Conservation (phyloP, 192 early-diverging fungal species). For the Rhizophagus clarus region DNA sequence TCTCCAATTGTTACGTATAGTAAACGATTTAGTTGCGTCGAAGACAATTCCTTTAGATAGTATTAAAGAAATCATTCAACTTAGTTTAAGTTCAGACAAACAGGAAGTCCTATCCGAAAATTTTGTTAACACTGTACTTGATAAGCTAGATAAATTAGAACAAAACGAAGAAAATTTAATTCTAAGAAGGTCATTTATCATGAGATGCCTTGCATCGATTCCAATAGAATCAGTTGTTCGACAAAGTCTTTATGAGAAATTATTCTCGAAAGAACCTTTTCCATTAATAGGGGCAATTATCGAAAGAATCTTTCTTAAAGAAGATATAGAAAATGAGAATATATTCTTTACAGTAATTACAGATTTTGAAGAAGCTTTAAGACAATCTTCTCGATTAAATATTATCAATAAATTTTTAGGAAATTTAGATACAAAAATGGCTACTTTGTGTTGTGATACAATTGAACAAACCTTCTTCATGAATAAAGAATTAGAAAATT, state of each 20-base stretch:
- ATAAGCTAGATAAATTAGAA: constrained; percentile 11
- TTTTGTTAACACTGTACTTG: constrained; percentile 1
- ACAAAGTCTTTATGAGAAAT: neutral
- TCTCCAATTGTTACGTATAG: constrained; percentile 10
- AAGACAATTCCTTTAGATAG: neutral
- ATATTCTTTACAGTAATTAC: constrained; percentile 8
- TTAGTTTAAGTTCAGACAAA: neutral
- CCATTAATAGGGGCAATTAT: constrained; percentile 21
- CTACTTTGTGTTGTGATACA: constrained; percentile 26
- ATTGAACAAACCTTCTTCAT: constrained; percentile 26
- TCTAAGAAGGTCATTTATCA: constrained; percentile 8
- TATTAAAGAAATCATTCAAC: neutral
- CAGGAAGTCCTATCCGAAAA: neutral
- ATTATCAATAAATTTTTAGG: constrained; percentile 21
- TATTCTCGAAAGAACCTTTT: constrained; percentile 23
- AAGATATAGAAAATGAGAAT: neutral
- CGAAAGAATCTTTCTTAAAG: neutral
- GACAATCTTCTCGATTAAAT: constrained; percentile 14
- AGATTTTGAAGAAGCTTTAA: neutral
- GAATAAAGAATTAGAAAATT: neutral
- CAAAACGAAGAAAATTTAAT: constrained; percentile 9
- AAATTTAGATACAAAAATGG: constrained; percentile 7
- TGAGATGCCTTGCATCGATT: neutral
- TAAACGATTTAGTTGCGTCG: constrained; percentile 22
- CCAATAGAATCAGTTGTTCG: neutral